These are phyloP conservation scores for Aspergillus brunneoviolaceus DNA, from an alignment of 2,329 filamentous ascomycete genomes.

Conservation along the genomic window DNA sequence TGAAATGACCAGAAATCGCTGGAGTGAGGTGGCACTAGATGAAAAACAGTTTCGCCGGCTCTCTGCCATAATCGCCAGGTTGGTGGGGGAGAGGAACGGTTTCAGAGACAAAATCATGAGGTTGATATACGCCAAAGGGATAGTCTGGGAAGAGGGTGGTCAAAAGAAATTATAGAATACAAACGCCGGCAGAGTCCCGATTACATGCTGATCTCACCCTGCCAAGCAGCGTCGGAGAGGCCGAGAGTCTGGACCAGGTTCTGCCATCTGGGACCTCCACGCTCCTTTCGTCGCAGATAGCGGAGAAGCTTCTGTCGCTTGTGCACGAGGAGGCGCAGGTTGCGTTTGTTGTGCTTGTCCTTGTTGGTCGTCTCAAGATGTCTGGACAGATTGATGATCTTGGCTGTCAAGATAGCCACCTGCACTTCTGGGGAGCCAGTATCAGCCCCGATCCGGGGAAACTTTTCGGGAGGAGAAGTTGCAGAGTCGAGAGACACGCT, in stretches of 20 bases:
- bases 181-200: conserved; percentile 10
- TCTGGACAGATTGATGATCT: conserved; percentile 79
- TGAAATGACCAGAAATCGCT: neutral
- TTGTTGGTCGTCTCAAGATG: conserved; percentile 70
- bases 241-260: conserved; percentile 82
- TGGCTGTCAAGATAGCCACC: conserved; percentile 89
- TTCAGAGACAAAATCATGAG: conserved; percentile 10
- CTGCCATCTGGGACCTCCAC: conserved; percentile 86
- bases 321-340: conserved; percentile 81
- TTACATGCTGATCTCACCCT: conserved; percentile 79
- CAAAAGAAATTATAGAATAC: conserved; percentile 16
- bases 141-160: conserved; percentile 7
- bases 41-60: neutral
- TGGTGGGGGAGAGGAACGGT: neutral
- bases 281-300: conserved; percentile 86
- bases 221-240: conserved; percentile 83
- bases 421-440: conserved; percentile 98
- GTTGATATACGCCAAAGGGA: conserved; percentile 17
- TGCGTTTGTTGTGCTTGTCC: conserved; percentile 93
- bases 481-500: conserved; percentile 45
- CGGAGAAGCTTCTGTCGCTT: conserved; percentile 81
- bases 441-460: conserved; percentile 77
- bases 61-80: neutral
- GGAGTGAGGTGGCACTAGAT: neutral
- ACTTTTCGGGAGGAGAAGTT: conserved; percentile 43